Evolutionary conservation across 495 filamentous ascomycete genomes (phyloP), one percentile per base, ranked within the genome.

Genomic region (Lasiosphaeriaceae sp.): DNA sequence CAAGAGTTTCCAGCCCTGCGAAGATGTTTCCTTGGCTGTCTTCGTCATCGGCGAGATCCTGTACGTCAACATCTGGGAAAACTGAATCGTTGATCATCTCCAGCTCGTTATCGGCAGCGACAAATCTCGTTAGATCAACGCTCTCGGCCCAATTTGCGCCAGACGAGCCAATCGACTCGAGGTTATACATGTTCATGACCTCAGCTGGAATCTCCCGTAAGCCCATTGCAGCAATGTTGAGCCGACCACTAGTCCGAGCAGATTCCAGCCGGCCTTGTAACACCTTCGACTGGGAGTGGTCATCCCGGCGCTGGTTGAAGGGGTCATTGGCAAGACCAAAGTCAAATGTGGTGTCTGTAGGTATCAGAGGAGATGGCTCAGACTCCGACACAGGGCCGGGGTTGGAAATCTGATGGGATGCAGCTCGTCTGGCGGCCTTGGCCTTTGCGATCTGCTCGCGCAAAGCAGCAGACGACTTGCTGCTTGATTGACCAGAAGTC

Each of bases 381-480:
- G 71, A 50, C 51, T 76, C 70, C 31, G 65, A 26, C 29, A 47
- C 47, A 8, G 54, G 47, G n/a, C 56, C 39, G 41, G 74, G 55
- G 3, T 57, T 60, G n/a, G 70, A 66, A 31, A 63, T 71, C 60
- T 79, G 74, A 22, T 58, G 70, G 23, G 69, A 67, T 11, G 82
- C 80, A 17, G 83, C 84, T 49, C 86, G 83, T 48, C 84, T 83
- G 35, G 92, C 91, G 11, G 92, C 93, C 67, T 93, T 96, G 8
- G 94, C 94, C 68, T 90, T 94, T 44, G 92, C 91, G 64, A 98
- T 97, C 55, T 89, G 90, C 48, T 97, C 92, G 17, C 94, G 82
- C 45, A 98, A 69, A 2, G 92, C 87, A 35, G 81, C 80, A 2
- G 94, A 97, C 1, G 91, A 89, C 62, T 88, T 92, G 11, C 82